Evolutionary conservation across 2,329 filamentous ascomycete species (phyloP).

Genomic region (Penicillium concentricum): DNA sequence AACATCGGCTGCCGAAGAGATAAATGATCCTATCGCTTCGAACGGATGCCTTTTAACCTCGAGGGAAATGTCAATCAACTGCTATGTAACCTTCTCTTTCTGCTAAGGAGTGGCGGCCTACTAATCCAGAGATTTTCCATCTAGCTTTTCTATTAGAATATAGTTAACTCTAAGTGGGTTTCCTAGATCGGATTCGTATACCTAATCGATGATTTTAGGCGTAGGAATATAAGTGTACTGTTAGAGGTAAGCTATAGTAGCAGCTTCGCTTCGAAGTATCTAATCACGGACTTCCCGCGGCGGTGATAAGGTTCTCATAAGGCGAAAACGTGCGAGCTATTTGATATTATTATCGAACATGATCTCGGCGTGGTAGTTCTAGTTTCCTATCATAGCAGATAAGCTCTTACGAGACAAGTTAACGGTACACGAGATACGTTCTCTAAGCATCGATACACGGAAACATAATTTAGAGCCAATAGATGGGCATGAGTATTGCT

Average conservation of each 20-base stretch:
- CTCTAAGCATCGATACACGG: not conserved
- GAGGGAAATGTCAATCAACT: constrained; percentile 4
- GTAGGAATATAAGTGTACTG: constrained; percentile 1
- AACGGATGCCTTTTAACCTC: constrained; percentile 8
- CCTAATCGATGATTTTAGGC: constrained; percentile 3
- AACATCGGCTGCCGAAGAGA: not conserved
- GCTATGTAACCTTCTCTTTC: constrained; percentile 4
- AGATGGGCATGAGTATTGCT: not conserved
- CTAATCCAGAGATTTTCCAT: constrained; percentile 1
- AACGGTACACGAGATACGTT: not conserved
- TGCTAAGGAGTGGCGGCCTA: not conserved
- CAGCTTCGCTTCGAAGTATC: constrained; percentile 7
- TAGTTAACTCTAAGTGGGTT: constrained; percentile 5
- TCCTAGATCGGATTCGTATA: constrained; percentile 1
- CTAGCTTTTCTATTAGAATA: constrained; percentile 9
- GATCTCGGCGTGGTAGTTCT: constrained; percentile 6
- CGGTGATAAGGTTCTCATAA: not conserved
- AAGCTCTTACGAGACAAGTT: constrained; percentile 1
- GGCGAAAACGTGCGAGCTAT: constrained; percentile 6
- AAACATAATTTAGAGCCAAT: not conserved
- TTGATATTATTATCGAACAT: constrained; percentile 2
- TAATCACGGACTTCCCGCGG: constrained; percentile 3
- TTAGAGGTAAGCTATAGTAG: constrained; percentile 2
- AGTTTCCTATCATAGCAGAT: constrained; percentile 5
- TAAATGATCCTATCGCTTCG: not conserved